phyloP scores from a whole-genome alignment of 441 rosid species.

The Gossypium schwendimanii region DNA sequence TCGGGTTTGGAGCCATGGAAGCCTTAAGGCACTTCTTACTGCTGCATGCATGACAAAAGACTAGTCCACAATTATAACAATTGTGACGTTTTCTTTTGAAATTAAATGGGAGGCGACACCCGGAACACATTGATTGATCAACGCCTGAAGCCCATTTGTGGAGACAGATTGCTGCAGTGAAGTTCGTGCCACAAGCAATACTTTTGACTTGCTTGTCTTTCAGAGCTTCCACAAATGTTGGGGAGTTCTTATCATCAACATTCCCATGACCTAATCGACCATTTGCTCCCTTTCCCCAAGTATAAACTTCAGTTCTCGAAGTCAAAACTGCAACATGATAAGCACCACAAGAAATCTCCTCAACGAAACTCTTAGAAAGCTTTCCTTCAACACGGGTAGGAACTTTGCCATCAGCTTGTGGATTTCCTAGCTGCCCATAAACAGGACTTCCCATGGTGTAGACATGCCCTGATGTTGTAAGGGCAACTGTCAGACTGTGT shows the following conservation, averaged over 20 bases:
- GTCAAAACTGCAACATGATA: slow-evolving; percentile 91
- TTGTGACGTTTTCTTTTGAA: slow-evolving; percentile 92
- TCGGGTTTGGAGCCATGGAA: slow-evolving; percentile 93
- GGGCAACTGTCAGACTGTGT: slow-evolving; percentile 86
- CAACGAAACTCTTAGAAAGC: slow-evolving; percentile 72
- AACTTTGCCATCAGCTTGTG: slow-evolving; percentile 78
- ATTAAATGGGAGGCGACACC: slow-evolving; percentile 85
- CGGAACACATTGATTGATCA: slow-evolving; percentile 98
- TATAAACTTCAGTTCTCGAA: slow-evolving; percentile 85
- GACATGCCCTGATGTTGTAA: slow-evolving; percentile 74
- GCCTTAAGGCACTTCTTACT: slow-evolving; percentile 82
- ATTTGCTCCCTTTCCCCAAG: slow-evolving; percentile 98
- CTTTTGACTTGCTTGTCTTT: slow-evolving; percentile 96
- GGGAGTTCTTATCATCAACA: slow-evolving; percentile 74
- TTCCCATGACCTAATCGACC: slow-evolving; percentile 95
- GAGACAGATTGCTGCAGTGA: slow-evolving; percentile 91
- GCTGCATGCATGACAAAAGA: slow-evolving; percentile 88
- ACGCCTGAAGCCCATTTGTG: slow-evolving; percentile 90
- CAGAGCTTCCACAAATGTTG: slow-evolving; percentile 73
- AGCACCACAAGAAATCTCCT: slow-evolving; percentile 92
- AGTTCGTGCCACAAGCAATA: slow-evolving; percentile 79
- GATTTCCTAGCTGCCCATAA: slow-evolving; percentile 89
- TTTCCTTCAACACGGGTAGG: slow-evolving; percentile 82
- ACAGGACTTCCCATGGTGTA: slow-evolving; percentile 96
- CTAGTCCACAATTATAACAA: slow-evolving; percentile 91